phyloP scores from a whole-genome alignment of 768 basidiomycete species.

The Lanmaoa pseudosensibilis region DNA sequence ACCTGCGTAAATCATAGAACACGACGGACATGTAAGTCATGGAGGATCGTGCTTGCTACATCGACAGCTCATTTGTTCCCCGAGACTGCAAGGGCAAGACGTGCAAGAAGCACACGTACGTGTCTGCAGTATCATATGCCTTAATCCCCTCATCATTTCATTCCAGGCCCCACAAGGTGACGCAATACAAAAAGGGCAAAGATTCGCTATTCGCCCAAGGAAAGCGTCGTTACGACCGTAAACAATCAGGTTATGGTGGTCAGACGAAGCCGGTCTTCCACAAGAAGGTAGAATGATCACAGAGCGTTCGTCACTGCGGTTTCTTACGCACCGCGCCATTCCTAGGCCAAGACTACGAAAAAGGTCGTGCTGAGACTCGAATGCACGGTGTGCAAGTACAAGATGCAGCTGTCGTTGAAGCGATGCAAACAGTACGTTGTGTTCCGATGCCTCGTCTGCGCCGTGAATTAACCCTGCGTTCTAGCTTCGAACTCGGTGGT shows the following conservation, averaged over 20 bases:
- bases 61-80: slow-evolving; percentile 8
- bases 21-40: slow-evolving; percentile 87
- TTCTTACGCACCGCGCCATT: not conserved
- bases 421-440: slow-evolving; percentile 96
- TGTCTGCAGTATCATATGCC: slow-evolving; percentile 6
- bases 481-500: slow-evolving; percentile 97
- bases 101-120: slow-evolving; percentile 97
- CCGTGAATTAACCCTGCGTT: not conserved
- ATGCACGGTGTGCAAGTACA: slow-evolving; percentile 98
- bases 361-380: slow-evolving; percentile 98
- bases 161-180: slow-evolving; percentile 95
- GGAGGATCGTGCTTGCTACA: not conserved
- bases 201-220: slow-evolving; percentile 97
- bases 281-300: slow-evolving; percentile 71
- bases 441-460: not conserved
- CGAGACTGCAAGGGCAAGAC: slow-evolving; percentile 93
- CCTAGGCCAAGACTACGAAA: slow-evolving; percentile 96
- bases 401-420: slow-evolving; percentile 94
- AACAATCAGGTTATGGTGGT: slow-evolving; percentile 98
- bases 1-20: slow-evolving; percentile 52
- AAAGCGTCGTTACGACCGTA: slow-evolving; percentile 99
- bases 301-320: not conserved
- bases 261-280: slow-evolving; percentile 99
- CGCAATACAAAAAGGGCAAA: slow-evolving; percentile 99
- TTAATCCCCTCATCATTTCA: not conserved